Conservation (phyloP, 225 moss, liverwort and hornwort species). For the Sphagnum contortum region DNA sequence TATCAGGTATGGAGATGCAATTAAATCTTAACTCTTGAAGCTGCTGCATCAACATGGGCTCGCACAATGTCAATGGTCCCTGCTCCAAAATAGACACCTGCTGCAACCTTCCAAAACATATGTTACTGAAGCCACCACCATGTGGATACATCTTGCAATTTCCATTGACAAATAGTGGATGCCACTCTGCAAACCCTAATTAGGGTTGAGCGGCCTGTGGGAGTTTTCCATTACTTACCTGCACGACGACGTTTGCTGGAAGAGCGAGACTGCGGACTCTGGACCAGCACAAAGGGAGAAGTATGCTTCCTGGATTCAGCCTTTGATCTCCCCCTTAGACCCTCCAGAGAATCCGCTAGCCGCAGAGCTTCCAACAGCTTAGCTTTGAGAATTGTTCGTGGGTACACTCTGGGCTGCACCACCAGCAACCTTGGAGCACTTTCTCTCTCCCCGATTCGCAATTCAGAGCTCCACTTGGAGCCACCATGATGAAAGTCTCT, state of each 20-base stretch:
- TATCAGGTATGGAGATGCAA: neutral
- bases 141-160: neutral
- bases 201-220: too few species aligned
- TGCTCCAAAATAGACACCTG: conserved; percentile 74
- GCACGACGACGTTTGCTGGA: conserved; percentile 46
- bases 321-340: conserved; percentile 29
- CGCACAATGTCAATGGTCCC: conserved; percentile 80
- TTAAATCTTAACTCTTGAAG: conserved; percentile 25
- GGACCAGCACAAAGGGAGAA: conserved; percentile 74
- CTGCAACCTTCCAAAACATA: conserved; percentile 4
- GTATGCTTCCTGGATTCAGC: conserved; percentile 13
- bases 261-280: conserved; percentile 37
- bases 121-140: neutral
- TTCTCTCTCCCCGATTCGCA: conserved; percentile 22
- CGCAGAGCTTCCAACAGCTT: conserved; percentile 80
- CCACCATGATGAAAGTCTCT: conserved; percentile 14
- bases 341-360: conserved; percentile 75
- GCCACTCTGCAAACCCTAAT: too few species aligned
- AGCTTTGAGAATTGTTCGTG: conserved; percentile 46
- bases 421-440: conserved; percentile 63
- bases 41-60: conserved; percentile 49
- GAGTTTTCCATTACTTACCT: conserved; percentile 11
- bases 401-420: conserved; percentile 71
- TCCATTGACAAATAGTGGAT: neutral
- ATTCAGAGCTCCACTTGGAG: conserved; percentile 13